Evolutionary conservation across 2,329 filamentous ascomycete species (phyloP).

Genomic region (Nemania sp.): DNA sequence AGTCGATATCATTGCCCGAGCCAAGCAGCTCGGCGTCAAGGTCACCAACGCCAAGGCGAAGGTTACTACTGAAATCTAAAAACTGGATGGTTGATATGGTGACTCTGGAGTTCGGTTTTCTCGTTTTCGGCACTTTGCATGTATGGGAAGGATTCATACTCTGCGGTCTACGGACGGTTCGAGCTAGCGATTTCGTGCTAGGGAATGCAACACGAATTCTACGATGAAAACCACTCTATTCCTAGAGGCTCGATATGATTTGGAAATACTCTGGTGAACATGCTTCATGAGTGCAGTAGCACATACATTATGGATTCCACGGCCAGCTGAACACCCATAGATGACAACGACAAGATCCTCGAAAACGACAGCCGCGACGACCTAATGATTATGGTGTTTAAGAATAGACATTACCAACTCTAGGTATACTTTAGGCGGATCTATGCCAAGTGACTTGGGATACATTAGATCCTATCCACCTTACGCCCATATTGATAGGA

Average conservation of each 20-base stretch:
- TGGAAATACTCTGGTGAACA: slow-evolving; percentile 31
- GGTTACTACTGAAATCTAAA: slow-evolving; percentile 93
- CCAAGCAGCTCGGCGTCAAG: slow-evolving; percentile 99
- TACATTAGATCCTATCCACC: slow-evolving; percentile 17
- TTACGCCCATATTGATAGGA: slow-evolving; percentile 9
- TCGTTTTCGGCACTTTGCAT: slow-evolving; percentile 53
- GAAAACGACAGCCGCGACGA: slow-evolving; percentile 21
- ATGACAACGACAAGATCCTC: slow-evolving; percentile 24
- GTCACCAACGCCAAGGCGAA: slow-evolving; percentile 99
- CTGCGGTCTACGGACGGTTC: slow-evolving; percentile 52
- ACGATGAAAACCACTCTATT: slow-evolving; percentile 46
- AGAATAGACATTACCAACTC: slow-evolving; percentile 15
- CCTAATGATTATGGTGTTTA: slow-evolving; percentile 2
- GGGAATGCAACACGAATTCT: slow-evolving; percentile 52
- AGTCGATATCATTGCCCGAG: slow-evolving; percentile 96
- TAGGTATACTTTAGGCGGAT: slow-evolving; percentile 13
- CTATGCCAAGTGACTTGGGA: slow-evolving; percentile 22
- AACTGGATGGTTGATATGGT: slow-evolving; percentile 44
- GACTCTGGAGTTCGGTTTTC: slow-evolving; percentile 52
- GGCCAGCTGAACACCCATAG: slow-evolving; percentile 24
- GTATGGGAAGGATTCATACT: slow-evolving; percentile 53
- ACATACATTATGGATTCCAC: slow-evolving; percentile 20
- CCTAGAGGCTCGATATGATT: slow-evolving; percentile 30
- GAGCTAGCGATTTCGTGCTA: slow-evolving; percentile 53
- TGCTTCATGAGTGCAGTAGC: slow-evolving; percentile 34